Evolutionary conservation across 768 basidiomycete species (phyloP).

Genomic region (Tulasnella sp.): DNA sequence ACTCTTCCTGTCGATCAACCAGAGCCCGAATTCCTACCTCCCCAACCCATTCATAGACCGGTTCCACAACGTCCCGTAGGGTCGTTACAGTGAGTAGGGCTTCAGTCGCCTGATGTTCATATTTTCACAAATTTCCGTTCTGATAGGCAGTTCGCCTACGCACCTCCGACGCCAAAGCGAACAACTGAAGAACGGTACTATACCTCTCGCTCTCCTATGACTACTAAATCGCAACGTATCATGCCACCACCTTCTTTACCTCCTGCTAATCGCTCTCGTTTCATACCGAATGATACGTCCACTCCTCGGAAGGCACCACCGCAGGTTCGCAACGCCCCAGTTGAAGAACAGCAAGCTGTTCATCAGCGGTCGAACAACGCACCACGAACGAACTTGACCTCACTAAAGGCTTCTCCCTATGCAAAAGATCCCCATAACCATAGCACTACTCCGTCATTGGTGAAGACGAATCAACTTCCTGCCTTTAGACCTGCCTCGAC

Average conservation of each 20-base stretch:
- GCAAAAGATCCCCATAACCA: background rate
- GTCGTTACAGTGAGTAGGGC: background rate
- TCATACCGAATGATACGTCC: background rate
- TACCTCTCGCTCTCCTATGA: background rate
- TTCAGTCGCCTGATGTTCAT: slow-evolving; percentile 34
- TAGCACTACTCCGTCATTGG: background rate
- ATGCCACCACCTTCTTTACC: slow-evolving; percentile 16
- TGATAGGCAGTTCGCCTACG: slow-evolving; percentile 65
- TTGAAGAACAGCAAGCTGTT: background rate
- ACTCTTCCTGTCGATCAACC: slow-evolving; percentile 64
- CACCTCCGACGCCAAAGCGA: slow-evolving; percentile 43
- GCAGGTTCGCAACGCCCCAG: background rate
- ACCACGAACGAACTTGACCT: background rate
- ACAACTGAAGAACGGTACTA: background rate
- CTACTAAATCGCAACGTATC: slow-evolving; percentile 8
- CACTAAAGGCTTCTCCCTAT: background rate
- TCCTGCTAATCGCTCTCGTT: background rate
- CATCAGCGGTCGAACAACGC: background rate
- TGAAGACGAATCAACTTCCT: background rate
- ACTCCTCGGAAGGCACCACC: background rate
- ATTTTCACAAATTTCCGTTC: slow-evolving; percentile 16
- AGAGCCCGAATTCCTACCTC: slow-evolving; percentile 42
- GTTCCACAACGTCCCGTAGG: slow-evolving; percentile 49
- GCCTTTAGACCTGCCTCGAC: background rate
- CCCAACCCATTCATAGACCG: slow-evolving; percentile 42